phyloP scores from a whole-genome alignment of 805 yeast species.

The Starmerella khaoyaiensis region DNA sequence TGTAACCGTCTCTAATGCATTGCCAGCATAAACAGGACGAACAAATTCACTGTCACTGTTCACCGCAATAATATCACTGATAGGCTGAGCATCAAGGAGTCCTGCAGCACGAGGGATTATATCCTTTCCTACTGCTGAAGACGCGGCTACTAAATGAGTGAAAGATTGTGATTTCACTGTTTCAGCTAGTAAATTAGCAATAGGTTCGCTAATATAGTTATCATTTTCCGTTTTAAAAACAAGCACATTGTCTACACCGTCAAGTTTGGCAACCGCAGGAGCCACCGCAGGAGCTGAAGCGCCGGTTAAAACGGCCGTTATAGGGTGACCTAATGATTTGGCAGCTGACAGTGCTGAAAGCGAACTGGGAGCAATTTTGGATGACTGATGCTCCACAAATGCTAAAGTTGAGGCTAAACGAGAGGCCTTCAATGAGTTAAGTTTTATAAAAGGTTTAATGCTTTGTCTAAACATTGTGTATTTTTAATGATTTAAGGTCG shows the following conservation, averaged over 20 bases:
- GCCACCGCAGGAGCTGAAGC: conserved; percentile 40
- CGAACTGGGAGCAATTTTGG: conserved; percentile 50
- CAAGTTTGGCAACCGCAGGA: conserved; percentile 40
- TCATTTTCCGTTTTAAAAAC: conserved; percentile 49
- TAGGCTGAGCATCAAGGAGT: conserved; percentile 69
- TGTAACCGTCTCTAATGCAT: conserved; percentile 72
- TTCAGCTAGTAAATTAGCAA: conserved; percentile 52
- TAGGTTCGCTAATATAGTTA: conserved; percentile 61
- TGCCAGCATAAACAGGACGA: conserved; percentile 94
- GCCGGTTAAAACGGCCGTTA: conserved; percentile 70
- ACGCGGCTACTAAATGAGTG: conserved; percentile 66
- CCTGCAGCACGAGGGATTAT: conserved; percentile 82
- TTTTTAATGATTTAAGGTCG: no score
- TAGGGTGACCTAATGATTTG: conserved; percentile 50
- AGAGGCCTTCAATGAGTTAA: no score
- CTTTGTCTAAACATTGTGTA: no score
- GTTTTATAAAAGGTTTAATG: no score
- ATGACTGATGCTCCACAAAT: conserved; percentile 49
- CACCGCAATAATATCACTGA: conserved; percentile 67
- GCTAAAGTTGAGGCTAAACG: conserved; percentile 56
- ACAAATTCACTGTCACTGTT: conserved; percentile 58
- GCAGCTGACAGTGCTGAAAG: conserved; percentile 72
- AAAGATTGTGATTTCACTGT: conserved; percentile 34
- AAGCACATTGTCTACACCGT: conserved; percentile 43
- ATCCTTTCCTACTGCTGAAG: conserved; percentile 80